Evolutionary conservation across 768 basidiomycete genomes (phyloP).

Genomic region (Termitomyces sp.): DNA sequence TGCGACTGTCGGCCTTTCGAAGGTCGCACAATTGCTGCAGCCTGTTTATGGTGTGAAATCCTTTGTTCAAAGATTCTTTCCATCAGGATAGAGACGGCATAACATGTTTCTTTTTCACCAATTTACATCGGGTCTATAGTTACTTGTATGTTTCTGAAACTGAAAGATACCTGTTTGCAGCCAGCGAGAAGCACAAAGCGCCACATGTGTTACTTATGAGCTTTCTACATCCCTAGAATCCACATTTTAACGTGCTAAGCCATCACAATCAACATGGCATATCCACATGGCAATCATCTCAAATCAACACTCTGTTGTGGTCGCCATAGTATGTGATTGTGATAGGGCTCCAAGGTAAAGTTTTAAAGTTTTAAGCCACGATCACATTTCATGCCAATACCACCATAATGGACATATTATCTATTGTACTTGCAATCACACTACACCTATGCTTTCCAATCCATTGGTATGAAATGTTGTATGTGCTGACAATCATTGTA

Average conservation of each 20-base stretch:
- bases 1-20: too few relatives aligned
- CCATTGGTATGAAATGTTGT: neutral
- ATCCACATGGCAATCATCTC: neutral
- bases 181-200: neutral
- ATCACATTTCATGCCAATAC: neutral
- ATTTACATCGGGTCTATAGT: too few relatives aligned
- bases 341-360: too few relatives aligned
- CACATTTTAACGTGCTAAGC: too few relatives aligned
- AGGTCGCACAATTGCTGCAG: too few relatives aligned
- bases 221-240: neutral
- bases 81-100: too few relatives aligned
- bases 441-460: neutral
- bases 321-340: neutral
- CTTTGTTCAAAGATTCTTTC: too few relatives aligned
- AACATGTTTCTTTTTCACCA: too few relatives aligned
- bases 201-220: neutral
- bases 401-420: neutral
- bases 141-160: too few relatives aligned
- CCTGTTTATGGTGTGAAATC: too few relatives aligned
- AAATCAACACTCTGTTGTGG: neutral
- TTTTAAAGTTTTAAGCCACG: too few relatives aligned
- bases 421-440: neutral
- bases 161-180: neutral
- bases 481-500: neutral
- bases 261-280: neutral